phyloP scores from a whole-genome alignment of 768 basidiomycete genomes.

The Rhodosporidiobolus odoratus region DNA sequence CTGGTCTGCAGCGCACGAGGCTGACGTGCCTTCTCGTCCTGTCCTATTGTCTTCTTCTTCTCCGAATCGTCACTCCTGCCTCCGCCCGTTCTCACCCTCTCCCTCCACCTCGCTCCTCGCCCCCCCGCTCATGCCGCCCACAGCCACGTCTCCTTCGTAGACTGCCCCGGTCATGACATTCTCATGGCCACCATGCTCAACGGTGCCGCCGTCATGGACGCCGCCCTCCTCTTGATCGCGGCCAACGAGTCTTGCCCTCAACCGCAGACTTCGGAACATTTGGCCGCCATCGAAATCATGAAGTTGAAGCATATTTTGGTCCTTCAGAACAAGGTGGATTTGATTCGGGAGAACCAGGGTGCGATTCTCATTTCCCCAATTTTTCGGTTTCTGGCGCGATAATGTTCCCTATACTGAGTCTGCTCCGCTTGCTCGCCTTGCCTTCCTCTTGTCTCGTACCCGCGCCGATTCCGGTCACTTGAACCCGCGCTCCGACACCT shows the following conservation, averaged over 20 bases:
- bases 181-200: constrained; percentile 99
- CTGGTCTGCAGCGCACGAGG: too few relatives aligned
- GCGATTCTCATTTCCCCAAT: too few relatives aligned
- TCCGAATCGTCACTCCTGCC: not conserved
- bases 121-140: too few relatives aligned
- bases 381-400: too few relatives aligned
- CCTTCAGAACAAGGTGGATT: constrained; percentile 81
- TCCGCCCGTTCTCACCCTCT: not conserved
- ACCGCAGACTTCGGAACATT: constrained; percentile 96
- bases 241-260: constrained; percentile 99
- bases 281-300: constrained; percentile 99
- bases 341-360: constrained; percentile 92
- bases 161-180: constrained; percentile 83
- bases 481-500: too few relatives aligned
- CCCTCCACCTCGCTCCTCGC: too few relatives aligned
- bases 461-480: too few relatives aligned
- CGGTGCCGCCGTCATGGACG: constrained; percentile 99
- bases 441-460: too few relatives aligned
- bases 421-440: too few relatives aligned
- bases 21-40: too few relatives aligned
- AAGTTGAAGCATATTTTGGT: constrained; percentile 97
- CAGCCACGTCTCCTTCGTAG: constrained; percentile 93
- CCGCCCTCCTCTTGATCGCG: constrained; percentile 87
- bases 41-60: not conserved
- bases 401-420: too few relatives aligned